phyloP scores from a whole-genome alignment of 352 stramenopile genomes.

The Pythium chondricola region DNA sequence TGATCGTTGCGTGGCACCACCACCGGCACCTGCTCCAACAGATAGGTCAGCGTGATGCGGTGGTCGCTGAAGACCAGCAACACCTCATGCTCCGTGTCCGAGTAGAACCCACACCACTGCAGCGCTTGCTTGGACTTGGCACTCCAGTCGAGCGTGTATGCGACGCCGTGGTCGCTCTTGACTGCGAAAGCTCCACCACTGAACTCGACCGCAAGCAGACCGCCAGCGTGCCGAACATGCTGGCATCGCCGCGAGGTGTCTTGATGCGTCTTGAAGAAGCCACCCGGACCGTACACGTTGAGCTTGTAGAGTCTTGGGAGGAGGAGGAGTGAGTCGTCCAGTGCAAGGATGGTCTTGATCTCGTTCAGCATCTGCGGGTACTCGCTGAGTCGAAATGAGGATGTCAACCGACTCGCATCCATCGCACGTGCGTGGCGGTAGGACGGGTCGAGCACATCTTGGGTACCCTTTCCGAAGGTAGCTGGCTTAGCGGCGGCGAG shows the following conservation, averaged over 20 bases:
- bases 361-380: constrained; percentile 1
- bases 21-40: neutral
- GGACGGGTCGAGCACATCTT: constrained; percentile 3
- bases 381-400: constrained; percentile 2
- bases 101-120: constrained; percentile 20
- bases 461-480: neutral
- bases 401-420: neutral
- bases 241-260: constrained; percentile 4
- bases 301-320: constrained; percentile 5
- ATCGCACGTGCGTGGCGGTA: constrained; percentile 7
- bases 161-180: constrained; percentile 2
- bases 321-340: neutral
- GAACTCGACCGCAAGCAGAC: constrained; percentile 10
- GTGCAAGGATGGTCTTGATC: constrained; percentile 2
- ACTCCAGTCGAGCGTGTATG: constrained; percentile 1
- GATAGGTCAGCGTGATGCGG: constrained; percentile 16
- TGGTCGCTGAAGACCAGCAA: constrained; percentile 1
- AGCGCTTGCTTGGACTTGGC: neutral
- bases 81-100: constrained; percentile 16
- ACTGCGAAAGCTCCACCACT: constrained; percentile 10
- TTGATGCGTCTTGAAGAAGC: constrained; percentile 14
- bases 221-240: constrained; percentile 10
- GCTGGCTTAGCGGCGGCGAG: neutral
- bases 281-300: constrained; percentile 10
- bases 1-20: neutral